A percentile compares a stretch with the other conserved stretches of the same genome.
phyloP scores from a whole-genome alignment of 2,329 filamentous ascomycete genomes.

The Helotiales sp. region DNA sequence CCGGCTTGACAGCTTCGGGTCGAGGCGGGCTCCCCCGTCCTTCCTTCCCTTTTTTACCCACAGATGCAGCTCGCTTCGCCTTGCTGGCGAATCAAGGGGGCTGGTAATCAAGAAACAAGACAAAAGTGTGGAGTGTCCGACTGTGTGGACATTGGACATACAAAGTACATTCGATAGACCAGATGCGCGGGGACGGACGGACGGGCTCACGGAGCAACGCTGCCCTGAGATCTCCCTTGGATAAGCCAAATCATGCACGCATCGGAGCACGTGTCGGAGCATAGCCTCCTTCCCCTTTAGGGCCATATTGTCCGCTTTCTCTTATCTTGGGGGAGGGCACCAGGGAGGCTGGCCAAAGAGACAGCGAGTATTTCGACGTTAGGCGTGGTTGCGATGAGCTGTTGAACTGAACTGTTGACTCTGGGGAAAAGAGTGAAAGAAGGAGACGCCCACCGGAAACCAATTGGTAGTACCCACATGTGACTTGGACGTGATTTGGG shows the following conservation, averaged over 20 bases:
- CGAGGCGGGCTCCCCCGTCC: not conserved
- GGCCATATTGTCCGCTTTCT: not conserved
- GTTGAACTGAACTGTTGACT: not conserved
- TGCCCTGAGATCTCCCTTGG: not conserved
- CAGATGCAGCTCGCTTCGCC: not conserved
- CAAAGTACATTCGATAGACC: not conserved
- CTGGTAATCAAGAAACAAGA: too few relatives aligned
- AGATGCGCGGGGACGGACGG: not conserved
- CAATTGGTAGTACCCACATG: not conserved
- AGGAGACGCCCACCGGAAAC: not conserved
- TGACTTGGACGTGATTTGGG: not conserved
- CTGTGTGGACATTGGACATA: not conserved
- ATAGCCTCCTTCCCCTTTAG: conserved; percentile 8
- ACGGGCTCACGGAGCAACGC: not conserved
- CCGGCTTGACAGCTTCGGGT: conserved; percentile 1
- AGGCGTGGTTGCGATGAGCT: not conserved
- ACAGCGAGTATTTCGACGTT: not conserved
- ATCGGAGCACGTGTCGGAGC: conserved; percentile 5
- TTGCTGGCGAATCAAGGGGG: not conserved
- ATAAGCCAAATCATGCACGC: conserved; percentile 6
- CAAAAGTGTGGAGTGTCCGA: not conserved
- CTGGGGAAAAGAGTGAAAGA: not conserved
- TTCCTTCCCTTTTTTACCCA: conserved; percentile 9
- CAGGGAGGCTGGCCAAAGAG: not conserved
- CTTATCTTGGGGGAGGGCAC: not conserved